These are phyloP conservation scores for Acephala macrosclerotiorum DNA, from an alignment of 2,329 filamentous ascomycete species.

Conservation along the genomic window DNA sequence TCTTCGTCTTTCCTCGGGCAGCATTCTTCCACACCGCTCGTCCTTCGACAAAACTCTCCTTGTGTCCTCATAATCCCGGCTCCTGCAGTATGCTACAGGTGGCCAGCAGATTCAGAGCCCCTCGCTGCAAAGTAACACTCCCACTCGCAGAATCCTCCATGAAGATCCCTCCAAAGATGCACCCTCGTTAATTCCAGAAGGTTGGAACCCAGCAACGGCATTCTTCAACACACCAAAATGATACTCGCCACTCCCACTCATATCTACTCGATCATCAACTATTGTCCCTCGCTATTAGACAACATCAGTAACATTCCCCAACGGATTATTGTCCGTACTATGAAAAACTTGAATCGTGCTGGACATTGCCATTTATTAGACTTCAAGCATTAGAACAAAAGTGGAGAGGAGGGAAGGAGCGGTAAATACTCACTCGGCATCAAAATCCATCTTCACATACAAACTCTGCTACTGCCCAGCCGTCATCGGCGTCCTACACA, in stretches of 20 bases:
- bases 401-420: no score
- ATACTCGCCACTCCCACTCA: constrained; percentile 61
- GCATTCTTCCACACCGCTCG: no score
- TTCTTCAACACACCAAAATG: constrained; percentile 69
- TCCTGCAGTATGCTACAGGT: no score
- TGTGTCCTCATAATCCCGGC: no score
- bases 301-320: constrained; percentile 54
- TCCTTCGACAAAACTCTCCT: no score
- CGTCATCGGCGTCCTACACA: constrained; percentile 56
- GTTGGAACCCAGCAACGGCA: constrained; percentile 51
- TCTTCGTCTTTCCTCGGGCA: no score
- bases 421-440: neutral
- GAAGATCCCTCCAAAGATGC: constrained; percentile 60
- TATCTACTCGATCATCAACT: constrained; percentile 51
- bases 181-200: constrained; percentile 55
- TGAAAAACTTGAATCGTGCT: constrained; percentile 65
- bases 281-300: constrained; percentile 37
- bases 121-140: constrained; percentile 45
- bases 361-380: neutral
- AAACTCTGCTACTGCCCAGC: constrained; percentile 63
- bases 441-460: constrained; percentile 62
- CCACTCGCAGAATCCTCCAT: constrained; percentile 54
- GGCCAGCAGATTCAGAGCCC: no score
- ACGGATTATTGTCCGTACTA: constrained; percentile 53
- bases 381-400: neutral